A percentile compares a stretch with the other conserved stretches of the same genome.
Conservation (phyloP, 768 basidiomycete species). For the Daedalea quercina region DNA sequence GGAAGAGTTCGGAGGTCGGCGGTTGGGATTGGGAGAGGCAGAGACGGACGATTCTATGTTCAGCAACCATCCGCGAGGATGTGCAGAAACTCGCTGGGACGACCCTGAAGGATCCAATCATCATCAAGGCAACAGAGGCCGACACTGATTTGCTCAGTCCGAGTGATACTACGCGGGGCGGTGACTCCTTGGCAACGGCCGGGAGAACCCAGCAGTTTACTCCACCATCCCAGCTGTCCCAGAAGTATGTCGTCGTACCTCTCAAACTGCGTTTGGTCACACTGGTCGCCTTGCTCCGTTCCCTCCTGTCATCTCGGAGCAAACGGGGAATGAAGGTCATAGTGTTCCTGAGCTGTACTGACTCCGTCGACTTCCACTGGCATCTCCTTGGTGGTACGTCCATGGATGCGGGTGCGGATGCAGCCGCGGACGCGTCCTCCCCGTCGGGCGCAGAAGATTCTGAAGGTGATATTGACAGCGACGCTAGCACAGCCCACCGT, state of each 20-base stretch:
- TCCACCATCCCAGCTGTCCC: constrained; percentile 87
- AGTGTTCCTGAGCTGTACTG: constrained; percentile 94
- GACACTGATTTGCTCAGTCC: not conserved
- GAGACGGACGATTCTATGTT: constrained; percentile 87
- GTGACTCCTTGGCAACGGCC: constrained; percentile 14
- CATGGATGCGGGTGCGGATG: constrained; percentile 44
- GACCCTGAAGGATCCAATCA: constrained; percentile 68
- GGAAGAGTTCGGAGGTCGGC: constrained; percentile 65
- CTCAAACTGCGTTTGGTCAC: constrained; percentile 93
- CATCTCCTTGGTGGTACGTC: constrained; percentile 63
- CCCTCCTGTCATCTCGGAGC: constrained; percentile 54
- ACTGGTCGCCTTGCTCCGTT: constrained; percentile 79
- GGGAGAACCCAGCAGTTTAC: constrained; percentile 61
- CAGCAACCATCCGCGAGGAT: constrained; percentile 92
- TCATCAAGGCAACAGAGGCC: constrained; percentile 67
- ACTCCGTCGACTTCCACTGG: constrained; percentile 98
- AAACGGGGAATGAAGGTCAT: constrained; percentile 68
- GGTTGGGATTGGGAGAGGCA: constrained; percentile 79
- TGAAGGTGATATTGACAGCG: constrained; percentile 20
- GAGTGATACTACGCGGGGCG: constrained; percentile 11
- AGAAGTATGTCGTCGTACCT: constrained; percentile 86
- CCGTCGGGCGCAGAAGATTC: constrained; percentile 9
- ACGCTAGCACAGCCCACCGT: constrained; percentile 18
- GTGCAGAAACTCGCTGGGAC: constrained; percentile 90
- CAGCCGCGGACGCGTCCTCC: constrained; percentile 1